Conservation (phyloP, 2,329 filamentous ascomycete genomes). For the Whalleya microplaca region DNA sequence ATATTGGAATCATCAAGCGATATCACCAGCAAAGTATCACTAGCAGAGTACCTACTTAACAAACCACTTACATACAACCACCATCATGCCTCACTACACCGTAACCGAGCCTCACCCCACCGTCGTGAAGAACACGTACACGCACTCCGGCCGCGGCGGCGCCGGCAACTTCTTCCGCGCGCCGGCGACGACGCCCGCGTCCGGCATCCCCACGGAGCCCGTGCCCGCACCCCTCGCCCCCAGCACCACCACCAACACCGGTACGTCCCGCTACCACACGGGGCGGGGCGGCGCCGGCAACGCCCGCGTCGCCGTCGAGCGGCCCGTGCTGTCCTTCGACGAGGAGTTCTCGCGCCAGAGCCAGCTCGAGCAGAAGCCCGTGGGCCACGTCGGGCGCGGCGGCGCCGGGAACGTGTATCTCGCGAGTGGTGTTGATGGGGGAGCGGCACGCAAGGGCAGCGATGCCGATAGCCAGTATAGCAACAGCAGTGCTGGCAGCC, state of each 20-base stretch:
- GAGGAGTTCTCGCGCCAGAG: constrained; percentile 64
- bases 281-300: constrained; percentile 72
- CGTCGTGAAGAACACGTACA: constrained; percentile 49
- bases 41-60: too few species aligned
- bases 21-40: constrained; percentile 5
- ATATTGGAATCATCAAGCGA: constrained; percentile 11
- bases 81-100: constrained; percentile 47
- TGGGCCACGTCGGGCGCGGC: constrained; percentile 66
- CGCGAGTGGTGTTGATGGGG: constrained; percentile 11
- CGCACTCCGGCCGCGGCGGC: constrained; percentile 59
- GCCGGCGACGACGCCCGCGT: constrained; percentile 44
- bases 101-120: constrained; percentile 55
- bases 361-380: constrained; percentile 54
- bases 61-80: constrained; percentile 1
- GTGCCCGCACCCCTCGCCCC: constrained; percentile 45
- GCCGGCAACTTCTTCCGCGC: constrained; percentile 60
- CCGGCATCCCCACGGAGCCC: constrained; percentile 49
- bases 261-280: constrained; percentile 60
- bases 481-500: constrained; percentile 36
- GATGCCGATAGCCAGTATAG: constrained; percentile 36
- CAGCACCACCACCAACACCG: constrained; percentile 5
- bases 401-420: constrained; percentile 62
- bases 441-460: constrained; percentile 33
- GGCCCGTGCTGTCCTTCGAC: constrained; percentile 67
- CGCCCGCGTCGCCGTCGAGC: constrained; percentile 54